Conservation (phyloP, 495 filamentous ascomycete species). For the Aspergillus mulundensis region DNA sequence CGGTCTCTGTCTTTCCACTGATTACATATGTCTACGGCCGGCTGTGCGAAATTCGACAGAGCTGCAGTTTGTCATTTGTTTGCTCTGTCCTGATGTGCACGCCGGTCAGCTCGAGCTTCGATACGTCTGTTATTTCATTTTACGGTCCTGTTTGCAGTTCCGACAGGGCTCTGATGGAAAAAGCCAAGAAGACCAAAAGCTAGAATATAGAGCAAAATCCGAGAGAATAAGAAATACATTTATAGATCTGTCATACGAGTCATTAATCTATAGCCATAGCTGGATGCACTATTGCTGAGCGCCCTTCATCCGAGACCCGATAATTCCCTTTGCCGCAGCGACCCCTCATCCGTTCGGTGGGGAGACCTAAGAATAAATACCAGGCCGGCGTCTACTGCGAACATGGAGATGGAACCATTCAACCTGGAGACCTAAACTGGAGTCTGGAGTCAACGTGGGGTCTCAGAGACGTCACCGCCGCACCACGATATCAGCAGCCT, state of each 20-base stretch:
- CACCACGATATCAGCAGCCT: slow-evolving; percentile 9
- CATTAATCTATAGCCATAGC: background rate
- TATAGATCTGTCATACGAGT: slow-evolving; percentile 3
- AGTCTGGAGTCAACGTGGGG: slow-evolving; percentile 1
- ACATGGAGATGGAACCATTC: too few relatives aligned
- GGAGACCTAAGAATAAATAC: background rate
- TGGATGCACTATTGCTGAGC: background rate
- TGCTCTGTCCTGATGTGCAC: slow-evolving; percentile 4
- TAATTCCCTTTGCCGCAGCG: slow-evolving; percentile 6
- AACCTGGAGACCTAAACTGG: too few relatives aligned
- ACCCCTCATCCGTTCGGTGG: background rate
- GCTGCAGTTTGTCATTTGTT: slow-evolving; percentile 4
- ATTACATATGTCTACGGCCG: slow-evolving; percentile 15
- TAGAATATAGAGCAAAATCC: slow-evolving; percentile 24
- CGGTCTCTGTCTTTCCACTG: slow-evolving; percentile 7
- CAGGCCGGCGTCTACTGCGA: background rate
- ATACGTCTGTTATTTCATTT: slow-evolving; percentile 17
- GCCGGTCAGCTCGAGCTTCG: slow-evolving; percentile 14
- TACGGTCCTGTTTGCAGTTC: background rate
- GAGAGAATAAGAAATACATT: slow-evolving; percentile 8
- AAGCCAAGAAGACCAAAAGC: slow-evolving; percentile 14
- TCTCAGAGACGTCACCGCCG: slow-evolving; percentile 15
- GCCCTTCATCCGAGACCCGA: slow-evolving; percentile 9
- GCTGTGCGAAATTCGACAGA: background rate
- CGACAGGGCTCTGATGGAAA: slow-evolving; percentile 1